Conservation (phyloP, 257 asterid species). For the Fraxinus pennsylvanica region DNA sequence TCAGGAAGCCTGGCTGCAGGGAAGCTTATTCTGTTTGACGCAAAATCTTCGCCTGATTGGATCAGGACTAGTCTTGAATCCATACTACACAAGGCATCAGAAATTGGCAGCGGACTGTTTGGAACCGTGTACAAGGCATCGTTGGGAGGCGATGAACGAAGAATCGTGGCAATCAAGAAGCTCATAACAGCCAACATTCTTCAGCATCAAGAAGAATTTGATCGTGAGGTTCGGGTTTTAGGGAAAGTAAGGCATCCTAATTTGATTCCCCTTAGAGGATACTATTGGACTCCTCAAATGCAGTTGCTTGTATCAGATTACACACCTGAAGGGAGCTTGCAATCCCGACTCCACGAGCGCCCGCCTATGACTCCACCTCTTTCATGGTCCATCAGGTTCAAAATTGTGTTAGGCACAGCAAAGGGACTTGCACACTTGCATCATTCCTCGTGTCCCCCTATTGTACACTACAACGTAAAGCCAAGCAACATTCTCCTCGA, state of each 20-base stretch:
- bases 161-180: slow-evolving; percentile 67
- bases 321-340: slow-evolving; percentile 64
- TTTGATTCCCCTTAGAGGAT: slow-evolving; percentile 66
- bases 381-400: slow-evolving; percentile 69
- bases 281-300: slow-evolving; percentile 86
- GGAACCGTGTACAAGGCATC: slow-evolving; percentile 81
- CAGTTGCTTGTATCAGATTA: slow-evolving; percentile 81
- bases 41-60: slow-evolving; percentile 56
- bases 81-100: slow-evolving; percentile 59
- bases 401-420: slow-evolving; percentile 71
- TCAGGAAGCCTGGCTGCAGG: slow-evolving; percentile 62
- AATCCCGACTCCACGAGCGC: slow-evolving; percentile 54
- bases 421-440: slow-evolving; percentile 89
- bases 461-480: slow-evolving; percentile 80
- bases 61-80: slow-evolving; percentile 45
- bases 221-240: slow-evolving; percentile 66
- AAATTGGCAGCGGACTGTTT: slow-evolving; percentile 79
- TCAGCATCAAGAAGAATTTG: slow-evolving; percentile 76
- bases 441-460: slow-evolving; percentile 72
- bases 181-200: slow-evolving; percentile 58
- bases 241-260: slow-evolving; percentile 82
- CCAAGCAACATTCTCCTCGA: slow-evolving; percentile 85
- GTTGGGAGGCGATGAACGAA: slow-evolving; percentile 46
- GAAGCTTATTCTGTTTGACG: slow-evolving; percentile 62
- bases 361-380: slow-evolving; percentile 44